Base-by-base conservation (phyloP, 2,329 filamentous ascomycete species). In the Penicillium vulpinum region DNA sequence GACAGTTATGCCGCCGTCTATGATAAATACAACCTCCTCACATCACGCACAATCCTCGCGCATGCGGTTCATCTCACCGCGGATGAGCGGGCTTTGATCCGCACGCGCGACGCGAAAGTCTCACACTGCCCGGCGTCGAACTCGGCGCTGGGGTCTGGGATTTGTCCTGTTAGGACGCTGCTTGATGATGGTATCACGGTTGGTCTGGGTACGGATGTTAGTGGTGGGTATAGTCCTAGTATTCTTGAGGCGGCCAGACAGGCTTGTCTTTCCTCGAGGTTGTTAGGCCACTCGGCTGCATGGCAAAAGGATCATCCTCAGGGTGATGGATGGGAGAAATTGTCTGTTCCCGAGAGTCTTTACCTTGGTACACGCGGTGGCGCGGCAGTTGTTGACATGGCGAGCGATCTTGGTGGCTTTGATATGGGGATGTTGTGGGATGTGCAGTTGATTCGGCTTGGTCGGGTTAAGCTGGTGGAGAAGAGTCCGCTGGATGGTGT, bases 281-380 rank as follows among this genome's bases (percentile, higher is more conserved):
- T 79, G 77, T 89, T 45, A 83, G 88, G 58, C 4, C 65, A 62
- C 56, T 64, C 56, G 10, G 54, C 90, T 80, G 35, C 56, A 3
- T 63, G 29, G 39, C 39, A 54, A 11, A 35, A 44, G 21, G 54
- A 57, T 16, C 38, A 56, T 47, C 71, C 15, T 9, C 4, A 5
- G 18, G 24, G 15, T 10, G 29, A 57, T 8, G 83, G 85, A 39
- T 70, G 77, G 8, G 83, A 80, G 39, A 92, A 91, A 73, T 73
- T 97, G 44, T 86, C 84, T n/a, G 88, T 94, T 1, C 89, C 92
- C 57, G 93, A 99, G 74, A 91, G 87, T 15, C 71, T 99, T 51
- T 95, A 90, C 70, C 83, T 99, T 0, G 93, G 88, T 0, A 99
- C 94, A 1, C 78, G 86, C n/a, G 94, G 94, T 11, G 94, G 94